phyloP scores from a whole-genome alignment of 2,329 filamentous ascomycete genomes.

The Teratosphaeriaceae sp. region DNA sequence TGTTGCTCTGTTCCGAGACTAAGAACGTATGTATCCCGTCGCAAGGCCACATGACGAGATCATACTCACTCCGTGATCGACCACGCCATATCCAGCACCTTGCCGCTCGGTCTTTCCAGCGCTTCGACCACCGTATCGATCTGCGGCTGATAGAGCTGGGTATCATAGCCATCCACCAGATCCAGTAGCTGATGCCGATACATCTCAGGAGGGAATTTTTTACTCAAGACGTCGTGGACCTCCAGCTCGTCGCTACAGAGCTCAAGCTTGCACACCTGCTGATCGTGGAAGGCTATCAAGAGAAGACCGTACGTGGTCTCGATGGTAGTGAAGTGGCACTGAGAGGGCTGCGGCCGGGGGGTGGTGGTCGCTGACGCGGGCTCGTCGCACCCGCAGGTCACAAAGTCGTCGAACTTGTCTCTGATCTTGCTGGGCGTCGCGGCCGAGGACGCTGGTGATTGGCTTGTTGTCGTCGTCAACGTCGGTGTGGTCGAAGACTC shows the following conservation, averaged over 20 bases:
- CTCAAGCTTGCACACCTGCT: constrained; percentile 6
- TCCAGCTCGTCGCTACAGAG: neutral
- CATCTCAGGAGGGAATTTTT: neutral
- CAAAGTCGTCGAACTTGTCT: neutral
- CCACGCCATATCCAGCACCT: constrained; percentile 1
- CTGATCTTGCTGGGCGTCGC: neutral
- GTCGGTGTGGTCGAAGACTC: neutral
- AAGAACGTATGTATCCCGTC: no score
- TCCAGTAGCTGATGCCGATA: neutral
- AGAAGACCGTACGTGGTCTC: constrained; percentile 5
- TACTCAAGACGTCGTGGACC: neutral
- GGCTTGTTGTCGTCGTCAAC: neutral
- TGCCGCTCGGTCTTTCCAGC: constrained; percentile 6
- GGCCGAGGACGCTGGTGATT: neutral
- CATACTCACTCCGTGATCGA: no score
- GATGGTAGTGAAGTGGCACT: constrained; percentile 2
- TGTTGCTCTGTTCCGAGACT: no score
- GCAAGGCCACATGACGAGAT: no score
- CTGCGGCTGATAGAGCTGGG: neutral
- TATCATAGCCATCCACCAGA: no score
- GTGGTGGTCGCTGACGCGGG: no score
- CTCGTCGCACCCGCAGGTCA: neutral
- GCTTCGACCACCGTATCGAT: neutral
- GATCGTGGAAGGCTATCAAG: constrained; percentile 2
- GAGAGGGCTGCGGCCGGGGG: no score